These are phyloP conservation scores for Fusarium chuoi DNA, from an alignment of 2,329 filamentous ascomycete species.

Conservation along the genomic window DNA sequence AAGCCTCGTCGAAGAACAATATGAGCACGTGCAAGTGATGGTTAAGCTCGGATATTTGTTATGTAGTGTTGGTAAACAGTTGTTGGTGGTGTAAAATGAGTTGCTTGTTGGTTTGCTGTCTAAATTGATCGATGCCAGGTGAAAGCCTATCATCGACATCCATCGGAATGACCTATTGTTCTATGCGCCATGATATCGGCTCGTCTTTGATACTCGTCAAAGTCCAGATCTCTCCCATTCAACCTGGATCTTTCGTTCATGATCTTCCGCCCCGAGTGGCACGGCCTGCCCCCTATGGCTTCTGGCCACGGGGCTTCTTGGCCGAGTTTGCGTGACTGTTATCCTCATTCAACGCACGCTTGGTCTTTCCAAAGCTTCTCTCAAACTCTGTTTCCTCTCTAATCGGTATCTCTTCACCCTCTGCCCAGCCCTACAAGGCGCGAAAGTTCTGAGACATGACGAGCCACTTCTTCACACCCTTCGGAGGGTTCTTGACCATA, in stretches of 20 bases:
- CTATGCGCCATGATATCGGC: neutral
- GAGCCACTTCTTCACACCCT: slow-evolving; percentile 68
- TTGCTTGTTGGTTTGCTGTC: neutral
- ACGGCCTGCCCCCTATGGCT: slow-evolving; percentile 5
- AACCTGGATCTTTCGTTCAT: neutral
- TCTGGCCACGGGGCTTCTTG: slow-evolving; percentile 12
- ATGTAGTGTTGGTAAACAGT: neutral
- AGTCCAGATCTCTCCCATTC: neutral
- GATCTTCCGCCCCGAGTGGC: neutral
- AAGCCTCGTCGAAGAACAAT: slow-evolving; percentile 29
- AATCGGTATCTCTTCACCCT: slow-evolving; percentile 1
- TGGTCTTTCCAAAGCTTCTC: neutral
- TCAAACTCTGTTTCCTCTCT: neutral
- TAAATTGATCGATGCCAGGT: neutral
- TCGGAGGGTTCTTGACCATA: slow-evolving; percentile 62
- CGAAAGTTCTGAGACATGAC: slow-evolving; percentile 80
- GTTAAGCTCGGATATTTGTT: neutral
- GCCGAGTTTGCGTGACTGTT: slow-evolving; percentile 14
- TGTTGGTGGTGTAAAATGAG: neutral
- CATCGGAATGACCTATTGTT: neutral
- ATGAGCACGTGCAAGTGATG: neutral
- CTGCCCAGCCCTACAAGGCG: slow-evolving; percentile 52
- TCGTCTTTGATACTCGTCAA: neutral
- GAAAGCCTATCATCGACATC: neutral
- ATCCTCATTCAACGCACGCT: slow-evolving; percentile 17